These are phyloP conservation scores for Firmiana major DNA, from an alignment of 345 rosid species.

Conservation along the genomic window DNA sequence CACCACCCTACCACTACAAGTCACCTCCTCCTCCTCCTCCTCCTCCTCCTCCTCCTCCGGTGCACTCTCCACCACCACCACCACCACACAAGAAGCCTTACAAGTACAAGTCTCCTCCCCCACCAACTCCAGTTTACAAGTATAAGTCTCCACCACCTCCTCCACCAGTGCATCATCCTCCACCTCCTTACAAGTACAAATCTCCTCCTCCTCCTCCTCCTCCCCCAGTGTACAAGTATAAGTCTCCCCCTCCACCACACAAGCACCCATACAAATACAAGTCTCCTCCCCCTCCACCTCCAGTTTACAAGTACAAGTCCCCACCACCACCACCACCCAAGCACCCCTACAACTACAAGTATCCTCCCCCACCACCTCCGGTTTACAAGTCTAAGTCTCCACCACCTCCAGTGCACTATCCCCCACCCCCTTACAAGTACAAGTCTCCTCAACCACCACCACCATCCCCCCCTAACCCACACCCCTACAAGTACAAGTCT, in stretches of 20 bases:
- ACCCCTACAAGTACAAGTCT: not conserved
- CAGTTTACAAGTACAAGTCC: not conserved
- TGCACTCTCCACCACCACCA: not conserved
- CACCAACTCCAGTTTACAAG: not conserved
- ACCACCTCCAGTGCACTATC: not conserved
- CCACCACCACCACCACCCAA: not conserved
- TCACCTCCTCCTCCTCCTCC: constrained; percentile 11
- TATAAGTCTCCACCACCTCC: not conserved
- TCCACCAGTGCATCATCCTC: not conserved
- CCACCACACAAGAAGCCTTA: constrained; percentile 11
- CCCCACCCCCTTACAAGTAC: not conserved
- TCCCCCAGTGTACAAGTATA: not conserved
- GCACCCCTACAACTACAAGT: not conserved
- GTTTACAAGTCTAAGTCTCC: not conserved
- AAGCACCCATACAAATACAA: not conserved
- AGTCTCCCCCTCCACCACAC: not conserved
- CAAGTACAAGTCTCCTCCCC: constrained; percentile 14
- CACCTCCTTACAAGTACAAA: not conserved
- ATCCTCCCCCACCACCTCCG: not conserved
- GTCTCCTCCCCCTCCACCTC: not conserved
- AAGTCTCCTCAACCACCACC: not conserved
- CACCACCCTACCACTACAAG: not conserved
- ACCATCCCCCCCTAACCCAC: not conserved
- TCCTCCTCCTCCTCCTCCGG: constrained; percentile 4
- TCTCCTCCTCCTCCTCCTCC: not conserved